Conservation (phyloP, 2,329 filamentous ascomycete species). For the Cercospora zeae-maydis region DNA sequence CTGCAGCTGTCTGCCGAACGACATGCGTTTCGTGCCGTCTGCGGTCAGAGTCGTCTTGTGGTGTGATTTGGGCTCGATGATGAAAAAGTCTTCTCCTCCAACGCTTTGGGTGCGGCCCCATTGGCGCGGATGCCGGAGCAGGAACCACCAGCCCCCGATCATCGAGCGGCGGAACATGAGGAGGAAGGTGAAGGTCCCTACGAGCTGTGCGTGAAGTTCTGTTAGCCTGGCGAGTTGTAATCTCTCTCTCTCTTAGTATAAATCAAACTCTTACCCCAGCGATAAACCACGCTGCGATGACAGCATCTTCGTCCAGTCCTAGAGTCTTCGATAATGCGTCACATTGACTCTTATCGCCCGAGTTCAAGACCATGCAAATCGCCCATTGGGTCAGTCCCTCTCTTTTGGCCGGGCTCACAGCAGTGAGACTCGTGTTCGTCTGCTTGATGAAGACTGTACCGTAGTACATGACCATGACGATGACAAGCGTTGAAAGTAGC, state of each 20-base stretch:
- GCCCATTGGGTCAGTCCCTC: constrained; percentile 61
- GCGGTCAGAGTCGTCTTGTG: neutral
- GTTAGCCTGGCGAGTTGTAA: neutral
- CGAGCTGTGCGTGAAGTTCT: constrained; percentile 51
- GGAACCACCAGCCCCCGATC: constrained; percentile 69
- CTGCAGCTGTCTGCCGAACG: constrained; percentile 16
- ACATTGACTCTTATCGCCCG: constrained; percentile 63
- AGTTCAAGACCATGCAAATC: constrained; percentile 54
- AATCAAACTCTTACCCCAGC: constrained; percentile 46
- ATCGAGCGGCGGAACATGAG: constrained; percentile 74
- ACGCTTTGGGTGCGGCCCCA: constrained; percentile 9
- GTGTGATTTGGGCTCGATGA: neutral
- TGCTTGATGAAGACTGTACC: constrained; percentile 72
- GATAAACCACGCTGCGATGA: constrained; percentile 69
- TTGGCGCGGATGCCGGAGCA: constrained; percentile 37
- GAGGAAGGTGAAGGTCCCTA: constrained; percentile 73
- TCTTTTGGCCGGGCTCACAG: constrained; percentile 47
- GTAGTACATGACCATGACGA: constrained; percentile 78
- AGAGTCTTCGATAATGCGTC: constrained; percentile 54
- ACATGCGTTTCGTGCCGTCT: constrained; percentile 17
- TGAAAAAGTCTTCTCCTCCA: constrained; percentile 17
- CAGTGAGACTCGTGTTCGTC: constrained; percentile 56
- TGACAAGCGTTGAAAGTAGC: constrained; percentile 72
- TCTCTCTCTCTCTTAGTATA: neutral
- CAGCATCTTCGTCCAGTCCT: constrained; percentile 57